These are phyloP conservation scores for Tylopilus balloui DNA, from an alignment of 768 basidiomycete genomes.

Conservation along the genomic window DNA sequence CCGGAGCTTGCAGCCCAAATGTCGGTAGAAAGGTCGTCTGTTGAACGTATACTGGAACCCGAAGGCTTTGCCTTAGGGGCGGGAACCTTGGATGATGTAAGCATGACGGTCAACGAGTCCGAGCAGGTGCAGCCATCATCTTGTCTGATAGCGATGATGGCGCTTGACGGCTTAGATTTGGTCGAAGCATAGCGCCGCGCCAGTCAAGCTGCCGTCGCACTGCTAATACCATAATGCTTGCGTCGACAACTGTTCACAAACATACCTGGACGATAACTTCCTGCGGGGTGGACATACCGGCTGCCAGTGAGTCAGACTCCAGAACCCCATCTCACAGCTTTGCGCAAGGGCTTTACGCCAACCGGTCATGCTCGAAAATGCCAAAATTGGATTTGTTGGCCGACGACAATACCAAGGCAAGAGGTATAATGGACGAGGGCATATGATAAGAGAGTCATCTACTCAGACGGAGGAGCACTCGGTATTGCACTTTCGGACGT, in stretches of 20 bases:
- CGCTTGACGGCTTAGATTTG: too few relatives aligned
- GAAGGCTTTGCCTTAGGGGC: too few relatives aligned
- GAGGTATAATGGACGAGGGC: background rate
- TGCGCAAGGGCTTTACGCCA: background rate
- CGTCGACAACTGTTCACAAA: background rate
- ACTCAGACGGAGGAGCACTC: conserved; percentile 7
- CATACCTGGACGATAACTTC: background rate
- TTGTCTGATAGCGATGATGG: too few relatives aligned
- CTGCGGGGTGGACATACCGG: too few relatives aligned
- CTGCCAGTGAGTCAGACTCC: too few relatives aligned
- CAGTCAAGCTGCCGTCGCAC: background rate
- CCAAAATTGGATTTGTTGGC: conserved; percentile 3
- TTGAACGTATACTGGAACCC: too few relatives aligned
- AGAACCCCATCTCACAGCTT: background rate
- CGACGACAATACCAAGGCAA: conserved; percentile 4
- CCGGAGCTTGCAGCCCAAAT: background rate
- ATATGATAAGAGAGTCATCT: conserved; percentile 2
- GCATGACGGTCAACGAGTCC: too few relatives aligned
- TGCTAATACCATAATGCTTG: background rate
- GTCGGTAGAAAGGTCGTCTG: background rate
- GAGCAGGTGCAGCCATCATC: too few relatives aligned
- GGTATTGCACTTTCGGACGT: background rate
- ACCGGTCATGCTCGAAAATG: background rate
- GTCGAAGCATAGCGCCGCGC: too few relatives aligned
- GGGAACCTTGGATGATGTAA: too few relatives aligned